Evolutionary conservation across 1,284 basidiomycete genomes (phyloP).

Genomic region (Trichosporon asahii): DNA sequence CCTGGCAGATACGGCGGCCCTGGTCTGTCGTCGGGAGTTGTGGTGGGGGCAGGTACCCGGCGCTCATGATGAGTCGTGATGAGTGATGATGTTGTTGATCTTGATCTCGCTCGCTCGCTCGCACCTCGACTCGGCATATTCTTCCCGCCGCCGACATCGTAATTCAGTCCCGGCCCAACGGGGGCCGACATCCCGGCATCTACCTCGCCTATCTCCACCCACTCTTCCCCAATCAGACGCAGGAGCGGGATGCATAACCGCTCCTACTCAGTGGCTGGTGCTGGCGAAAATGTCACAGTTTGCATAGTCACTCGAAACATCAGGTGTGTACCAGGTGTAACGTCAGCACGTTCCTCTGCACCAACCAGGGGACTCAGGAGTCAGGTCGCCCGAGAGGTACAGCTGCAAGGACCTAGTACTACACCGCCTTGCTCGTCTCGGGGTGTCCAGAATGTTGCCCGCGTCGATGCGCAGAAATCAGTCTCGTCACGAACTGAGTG

Average conservation of each 20-base stretch:
- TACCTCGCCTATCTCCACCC: background rate
- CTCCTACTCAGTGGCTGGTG: background rate
- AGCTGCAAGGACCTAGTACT: background rate
- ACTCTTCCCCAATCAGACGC: background rate
- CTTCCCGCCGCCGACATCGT: background rate
- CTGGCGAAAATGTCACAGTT: no score
- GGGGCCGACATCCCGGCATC: background rate
- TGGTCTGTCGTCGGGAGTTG: slow-evolving; percentile 49
- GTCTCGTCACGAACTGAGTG: no score
- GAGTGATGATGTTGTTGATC: background rate
- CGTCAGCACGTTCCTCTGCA: no score
- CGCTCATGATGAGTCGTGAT: background rate
- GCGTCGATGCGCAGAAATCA: no score
- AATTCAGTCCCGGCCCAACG: background rate
- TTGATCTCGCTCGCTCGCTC: background rate
- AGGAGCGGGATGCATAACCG: background rate
- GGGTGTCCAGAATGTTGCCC: no score
- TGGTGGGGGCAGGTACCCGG: slow-evolving; percentile 26
- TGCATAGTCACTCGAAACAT: background rate
- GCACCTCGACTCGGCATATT: background rate
- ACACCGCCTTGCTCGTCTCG: no score
- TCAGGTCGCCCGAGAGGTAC: background rate
- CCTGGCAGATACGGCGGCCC: slow-evolving; percentile 66
- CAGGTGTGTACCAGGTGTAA: no score
- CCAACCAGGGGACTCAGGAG: background rate